Conservation (phyloP, 257 asterid species). For the Fraxinus pennsylvanica region DNA sequence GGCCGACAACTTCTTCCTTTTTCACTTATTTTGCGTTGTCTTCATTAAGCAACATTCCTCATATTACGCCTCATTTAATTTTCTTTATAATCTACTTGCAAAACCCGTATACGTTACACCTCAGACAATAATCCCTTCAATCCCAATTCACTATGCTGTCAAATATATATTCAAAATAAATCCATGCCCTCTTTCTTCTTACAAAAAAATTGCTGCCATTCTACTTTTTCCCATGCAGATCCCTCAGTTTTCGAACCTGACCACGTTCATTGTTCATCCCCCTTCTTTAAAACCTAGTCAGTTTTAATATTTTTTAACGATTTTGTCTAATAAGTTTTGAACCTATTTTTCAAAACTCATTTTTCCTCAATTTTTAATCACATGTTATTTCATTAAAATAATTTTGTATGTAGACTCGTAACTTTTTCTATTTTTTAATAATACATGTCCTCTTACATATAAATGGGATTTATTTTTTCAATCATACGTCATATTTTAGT, state of each 20-base stretch:
- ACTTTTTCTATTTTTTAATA: too few species aligned
- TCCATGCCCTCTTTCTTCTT: conserved; percentile 25
- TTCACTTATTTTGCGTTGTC: conserved; percentile 38
- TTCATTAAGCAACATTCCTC: conserved; percentile 36
- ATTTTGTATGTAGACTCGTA: too few species aligned
- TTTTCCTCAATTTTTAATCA: too few species aligned
- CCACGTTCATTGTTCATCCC: conserved; percentile 48
- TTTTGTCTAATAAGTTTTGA: too few species aligned
- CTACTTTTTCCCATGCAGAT: conserved; percentile 53
- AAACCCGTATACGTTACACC: conserved; percentile 1
- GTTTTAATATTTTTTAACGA: conserved; percentile 16
- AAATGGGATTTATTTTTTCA: too few species aligned
- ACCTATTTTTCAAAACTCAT: too few species aligned
- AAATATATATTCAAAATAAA: conserved; percentile 3
- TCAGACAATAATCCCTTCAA: conserved; percentile 31
- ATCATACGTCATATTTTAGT: too few species aligned
- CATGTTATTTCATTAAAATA: too few species aligned
- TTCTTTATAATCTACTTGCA: too few species aligned
- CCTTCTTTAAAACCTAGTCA: conserved; percentile 22
- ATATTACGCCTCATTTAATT: conserved; percentile 12
- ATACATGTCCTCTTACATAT: too few species aligned
- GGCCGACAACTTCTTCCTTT: conserved; percentile 38
- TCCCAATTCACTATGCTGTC: conserved; percentile 27
- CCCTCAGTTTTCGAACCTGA: conserved; percentile 42
- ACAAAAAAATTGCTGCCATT: conserved; percentile 11